Evolutionary conservation across 2,329 filamentous ascomycete genomes (phyloP).

Genomic region (Sporothrix brasiliensis): DNA sequence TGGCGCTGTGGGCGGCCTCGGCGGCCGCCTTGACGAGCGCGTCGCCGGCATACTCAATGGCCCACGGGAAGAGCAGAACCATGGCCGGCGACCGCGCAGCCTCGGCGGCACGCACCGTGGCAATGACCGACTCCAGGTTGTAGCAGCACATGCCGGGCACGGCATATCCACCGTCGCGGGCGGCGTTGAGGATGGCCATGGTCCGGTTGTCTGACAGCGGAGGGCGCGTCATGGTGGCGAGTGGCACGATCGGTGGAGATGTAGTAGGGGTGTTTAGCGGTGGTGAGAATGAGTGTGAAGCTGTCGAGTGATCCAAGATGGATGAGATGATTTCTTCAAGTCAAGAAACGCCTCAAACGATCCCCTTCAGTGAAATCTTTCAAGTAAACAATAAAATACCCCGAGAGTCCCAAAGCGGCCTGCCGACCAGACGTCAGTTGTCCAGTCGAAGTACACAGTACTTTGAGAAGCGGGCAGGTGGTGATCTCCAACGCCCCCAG

Average conservation of each 20-base stretch:
- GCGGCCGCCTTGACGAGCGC: slow-evolving; percentile 59
- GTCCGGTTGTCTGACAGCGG: slow-evolving; percentile 53
- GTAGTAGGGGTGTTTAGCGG: background rate
- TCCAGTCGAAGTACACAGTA: background rate
- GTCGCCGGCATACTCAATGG: slow-evolving; percentile 65
- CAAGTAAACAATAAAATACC: slow-evolving; percentile 1
- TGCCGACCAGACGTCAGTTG: background rate
- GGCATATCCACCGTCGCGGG: slow-evolving; percentile 58
- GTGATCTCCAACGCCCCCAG: background rate
- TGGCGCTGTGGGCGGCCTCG: slow-evolving; percentile 58
- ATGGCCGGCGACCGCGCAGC: slow-evolving; percentile 67
- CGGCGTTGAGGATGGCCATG: slow-evolving; percentile 60
- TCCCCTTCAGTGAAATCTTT: background rate
- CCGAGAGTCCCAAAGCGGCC: background rate
- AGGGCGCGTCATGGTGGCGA: slow-evolving; percentile 42
- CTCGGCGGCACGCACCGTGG: slow-evolving; percentile 67
- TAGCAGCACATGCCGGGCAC: slow-evolving; percentile 58
- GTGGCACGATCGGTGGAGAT: background rate
- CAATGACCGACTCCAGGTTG: slow-evolving; percentile 55
- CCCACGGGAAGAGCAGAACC: slow-evolving; percentile 76
- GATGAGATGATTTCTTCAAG: background rate
- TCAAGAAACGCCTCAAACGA: background rate
- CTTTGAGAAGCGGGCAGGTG: background rate
- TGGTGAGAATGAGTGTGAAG: slow-evolving; percentile 4
- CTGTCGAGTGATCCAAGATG: background rate